Base-by-base conservation (phyloP, 345 rosid species). In the Hibiscus mutabilis region DNA sequence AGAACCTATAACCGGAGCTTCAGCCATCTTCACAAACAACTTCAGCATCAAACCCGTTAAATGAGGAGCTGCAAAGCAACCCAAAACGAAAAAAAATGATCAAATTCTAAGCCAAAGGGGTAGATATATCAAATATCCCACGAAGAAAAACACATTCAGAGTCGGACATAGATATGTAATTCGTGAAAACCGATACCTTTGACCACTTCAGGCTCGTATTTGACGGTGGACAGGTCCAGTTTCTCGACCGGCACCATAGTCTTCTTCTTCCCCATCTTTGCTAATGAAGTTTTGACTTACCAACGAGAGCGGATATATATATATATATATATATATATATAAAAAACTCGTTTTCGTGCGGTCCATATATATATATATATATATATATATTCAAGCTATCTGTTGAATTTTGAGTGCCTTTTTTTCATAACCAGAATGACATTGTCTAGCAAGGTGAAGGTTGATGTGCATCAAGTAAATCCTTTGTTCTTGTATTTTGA, bases 1-100 rank as follows among this genome's bases (percentile, higher is more conserved):
- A 66, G 93, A 66, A 69, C 97, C 93, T 29, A 92, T 67, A 35
- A 86, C 16, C 16, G 96, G 93, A 8, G 90, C 77, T 77, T 89
- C 97, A 46, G 86, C 29, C 24, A 87, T 11, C 60, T 75, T 79
- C 66, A 86, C 88, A 75, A 89, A 89, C 69, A 92, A 56, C 85
- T 79, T 87, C 66, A 92, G 82, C 60, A 33, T 61, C 66, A 81
- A 73, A 13, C 97, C 97, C 16, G 91, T 86, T 83, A 92, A 74
- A 82, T 87, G 93, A 16, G 97, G 93, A 62, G 90, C 96, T 91
- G 86, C 60, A 81, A 55, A 55, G 27, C 59, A 55, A 37, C 10
- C 13, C 4, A 56, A 51, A 19, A 63, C 21, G 3, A 59, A 42
- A 15, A 42, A 14, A 65, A 42, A 42, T 25, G 3, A 69, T 75